Evolutionary conservation across 768 basidiomycete species (phyloP), one percentile per base, ranked within the genome.

Genomic region (Chlorophyllum brunneum): DNA sequence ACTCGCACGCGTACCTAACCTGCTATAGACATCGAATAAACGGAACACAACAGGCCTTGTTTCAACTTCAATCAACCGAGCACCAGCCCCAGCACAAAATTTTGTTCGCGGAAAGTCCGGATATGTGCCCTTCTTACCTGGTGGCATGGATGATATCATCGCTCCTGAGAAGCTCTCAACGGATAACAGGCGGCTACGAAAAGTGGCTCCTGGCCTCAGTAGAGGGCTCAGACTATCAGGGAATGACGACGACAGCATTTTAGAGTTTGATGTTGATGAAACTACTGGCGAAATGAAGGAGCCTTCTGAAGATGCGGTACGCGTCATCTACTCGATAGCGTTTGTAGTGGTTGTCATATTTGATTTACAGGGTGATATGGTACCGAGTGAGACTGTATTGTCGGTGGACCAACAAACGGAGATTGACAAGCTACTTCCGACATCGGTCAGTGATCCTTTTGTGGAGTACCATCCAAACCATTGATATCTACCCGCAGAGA

Each of bases 81-180:
- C 90, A 2, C 95, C 94, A 6, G 92, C 84, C 11, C 79, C 86
- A 0, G 77, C 76, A 52, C 77, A 81, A 48, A 85, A 81, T 50
- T 98, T 98, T 67, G 94, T 98, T 16, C 77, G 95, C 52, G 97
- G 97, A 39, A 97, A 95, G 68, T 88, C 93, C 18, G 88, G 88
- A 38, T 83, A 95, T 68, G 82, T 95, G 7, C 97, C 97, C 1
- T 98, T 98, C 68, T 80, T 85, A 71, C 97, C 97, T 5, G 97
- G 97, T 40, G 97, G 97, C 2, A 72, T 98, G 8, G 92, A 92
- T 37, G 85, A 86, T 58, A 71, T 74, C 34, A 54, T 53, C 6
- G 33, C 69, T 11, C 63, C 61, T 3, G 63, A 69, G 40, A 66
- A 64, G 3, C 55, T 57, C 22, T 54, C 58, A 7, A 62, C 66